Evolutionary conservation across 106 monocot species (phyloP), one percentile per base, ranked within the genome.

Genomic region (Iris macrosiphon): DNA sequence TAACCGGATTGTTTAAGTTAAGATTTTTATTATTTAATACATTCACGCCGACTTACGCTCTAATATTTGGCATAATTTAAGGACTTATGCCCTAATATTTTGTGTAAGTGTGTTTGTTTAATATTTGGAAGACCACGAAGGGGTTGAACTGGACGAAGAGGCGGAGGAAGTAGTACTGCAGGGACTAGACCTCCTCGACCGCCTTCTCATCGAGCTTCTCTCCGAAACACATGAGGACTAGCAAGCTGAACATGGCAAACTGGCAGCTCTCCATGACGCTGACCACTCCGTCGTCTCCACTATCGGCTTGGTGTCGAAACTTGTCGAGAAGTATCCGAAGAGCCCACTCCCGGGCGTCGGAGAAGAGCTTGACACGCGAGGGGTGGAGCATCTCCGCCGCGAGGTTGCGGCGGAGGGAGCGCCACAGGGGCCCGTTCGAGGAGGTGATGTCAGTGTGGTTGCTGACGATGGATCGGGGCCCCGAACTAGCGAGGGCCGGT

Each of bases 321-420:
- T 45, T n/a, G 4, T 0, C 17, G 18, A 21, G 51, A 65, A 38
- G 21, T 41, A 29, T 4, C 13, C 23, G 1, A 49, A 44, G 44
- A 8, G 53, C 61, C 74, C 74, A 75, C 14, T n/a, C 13, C 23
- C 74, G 74, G 17, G 33, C 67, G 0, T 43, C 6, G 11, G 61
- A 16, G 62, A 46, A 75, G 26, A 62, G 40, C 31, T 35, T 45
- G 47, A 62, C 31, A 5, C 67, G 67, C 1, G 67, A 61, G 7
- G 54, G 53, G 61, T 67, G 45, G 55, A 75, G 67, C 22, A 40
- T 40, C 44, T 67, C 60, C 18, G 55, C 7, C 14, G 44, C 31
- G 19, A 63, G 62, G 29, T n/a, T n/a, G n/a, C n/a, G n/a, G n/a
- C n/a, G n/a, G n/a, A n/a, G n/a, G n/a, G n/a, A n/a, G n/a, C n/a